Base-by-base conservation (phyloP, 176 grass and related monocot species). In the Poa pratensis region DNA sequence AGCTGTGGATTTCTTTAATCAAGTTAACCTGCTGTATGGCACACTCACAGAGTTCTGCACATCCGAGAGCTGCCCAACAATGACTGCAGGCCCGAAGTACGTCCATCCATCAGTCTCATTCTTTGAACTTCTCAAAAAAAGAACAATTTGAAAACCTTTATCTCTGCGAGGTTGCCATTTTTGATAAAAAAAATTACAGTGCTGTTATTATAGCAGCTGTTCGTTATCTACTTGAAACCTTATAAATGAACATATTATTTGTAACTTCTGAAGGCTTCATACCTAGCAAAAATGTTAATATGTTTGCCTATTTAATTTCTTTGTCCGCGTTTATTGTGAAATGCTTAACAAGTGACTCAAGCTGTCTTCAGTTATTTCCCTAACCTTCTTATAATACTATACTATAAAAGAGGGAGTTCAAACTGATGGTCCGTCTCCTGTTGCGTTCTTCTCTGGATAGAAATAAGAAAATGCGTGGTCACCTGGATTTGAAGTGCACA, bases 1-100 rank as follows among this genome's bases (percentile, higher is more conserved):
- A 98, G 96, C 96, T 90, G 96, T 98, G 75, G 96, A 98, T 91
- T 98, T 98, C 88, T 98, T 99, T 86, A 99, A 99, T 70, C 96
- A 99, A 86, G 96, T 99, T 69, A 99, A 99, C 88, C 81, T 99
- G 61, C 91, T 99, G 17, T 99, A 92, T 86, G 96, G 91, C 26
- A 99, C 96, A 52, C 87, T 99, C 63, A 69, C 90, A 65, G 96
- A 99, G 82, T 99, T 99, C 86, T 99, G 96, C 84, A 99, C 93
- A 28, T 69, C 96, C 51, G 96, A 99, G 70, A 94, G 88, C 75
- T 99, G 96, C 84, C 91, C 96, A 8, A 99, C 93, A 51, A 99
- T 99, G 96, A 99, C 93, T 67, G 96, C 96, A 73, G 93, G 96
- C 20, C 96, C 96, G 61, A 99, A 94, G 96, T 99, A 94, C 26